Base-by-base conservation (phyloP, 768 basidiomycete genomes). In the Leccinum disarticulatum region DNA sequence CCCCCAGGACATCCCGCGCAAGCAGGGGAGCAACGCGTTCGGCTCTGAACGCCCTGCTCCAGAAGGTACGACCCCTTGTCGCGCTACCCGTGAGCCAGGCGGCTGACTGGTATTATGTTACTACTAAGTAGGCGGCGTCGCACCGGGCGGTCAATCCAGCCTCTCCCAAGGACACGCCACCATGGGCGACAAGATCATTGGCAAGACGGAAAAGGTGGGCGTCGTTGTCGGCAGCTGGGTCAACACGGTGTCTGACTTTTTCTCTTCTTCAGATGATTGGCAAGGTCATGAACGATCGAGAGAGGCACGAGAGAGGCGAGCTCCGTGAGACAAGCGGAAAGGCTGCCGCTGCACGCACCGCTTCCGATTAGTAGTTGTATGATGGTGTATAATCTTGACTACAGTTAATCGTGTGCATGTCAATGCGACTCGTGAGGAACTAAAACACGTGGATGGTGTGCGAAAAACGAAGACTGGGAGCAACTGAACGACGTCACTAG, bases 141-240 rank as follows among this genome's bases (percentile, higher is more conserved):
- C 71, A 14, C 54, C 70, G 4, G 62, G 64, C 15, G 72, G 72
- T 48, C 62, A 70, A 43, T 17, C 59, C 27, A 38, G 57, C 48
- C 41, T 66, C 25, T 64, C 71, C 8, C 58, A 74, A 62, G 77
- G 77, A 4, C 78, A 81, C 30, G 76, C 81, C 30, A 76, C 64
- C 30, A 19, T 81, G 0, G 69, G 76, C 8, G 86, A 87, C 71
- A 87, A 83, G 70, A 59, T 85, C 22, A 63, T 84, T 33, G 86
- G 86, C 4, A 87, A 87, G 74, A 76, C 80, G 0, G 77, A 87
- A 65, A 80, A 87, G 79, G 86, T 83, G n/a, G 4, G 67, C 59
- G 5, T 27, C 35, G 55, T 5, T 9, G 11, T 31, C 3, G 3
- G 1, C 0, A 19, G 17, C 15, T 3, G 2, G 15, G 9, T 1